Base-by-base conservation (phyloP, 1,139 yeast genomes). In the Sugiyamaella paludigena region DNA sequence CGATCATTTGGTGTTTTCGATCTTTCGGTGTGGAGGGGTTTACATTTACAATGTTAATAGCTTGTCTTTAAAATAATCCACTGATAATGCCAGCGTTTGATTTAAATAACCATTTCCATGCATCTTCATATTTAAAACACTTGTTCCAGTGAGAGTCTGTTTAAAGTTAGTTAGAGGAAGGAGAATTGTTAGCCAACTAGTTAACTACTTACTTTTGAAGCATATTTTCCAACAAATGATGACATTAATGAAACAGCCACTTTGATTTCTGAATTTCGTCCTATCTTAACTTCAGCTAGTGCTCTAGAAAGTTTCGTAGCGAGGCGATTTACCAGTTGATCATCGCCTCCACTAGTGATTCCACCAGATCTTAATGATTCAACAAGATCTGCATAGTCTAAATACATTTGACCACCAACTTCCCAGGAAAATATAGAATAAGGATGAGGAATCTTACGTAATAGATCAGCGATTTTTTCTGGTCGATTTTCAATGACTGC, bases 221-320 rank as follows among this genome's bases (percentile, higher is more conserved):
- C 69, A 56, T 52, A 72, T 72, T 43, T 79, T 9, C 58, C 79
- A 46, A 76, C 74, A 48, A 63, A 70, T 55, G 73, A 76, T 11
- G 78, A 65, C 67, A 83, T 80, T n/a, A 83, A 55, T 36, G 75
- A 73, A 13, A 74, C 61, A 0, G 86, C 84, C 28, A 76, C 77
- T 45, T 66, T 72, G 34, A 70, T 65, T 33, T 70, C 66, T 10
- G 70, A 59, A 13, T 64, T 49, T 36, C 61, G 57, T 15, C 46
- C 42, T 24, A 58, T 61, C 40, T 69, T 63, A 34, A 75, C 73
- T 26, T 73, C 74, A 19, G 81, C 63, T 44, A 84, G 65, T 19
- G 66, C 64, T 8, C 64, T 63, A 26, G 74, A 47, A 12, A 65
- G 58, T n/a, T 58, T 54, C 10, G 64, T 61, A 19, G 74, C 50